Percentiles rank a stretch among this genome's conserved stretches.
Conservation (phyloP, 2,329 filamentous ascomycete species). For the Ciborinia camelliae region DNA sequence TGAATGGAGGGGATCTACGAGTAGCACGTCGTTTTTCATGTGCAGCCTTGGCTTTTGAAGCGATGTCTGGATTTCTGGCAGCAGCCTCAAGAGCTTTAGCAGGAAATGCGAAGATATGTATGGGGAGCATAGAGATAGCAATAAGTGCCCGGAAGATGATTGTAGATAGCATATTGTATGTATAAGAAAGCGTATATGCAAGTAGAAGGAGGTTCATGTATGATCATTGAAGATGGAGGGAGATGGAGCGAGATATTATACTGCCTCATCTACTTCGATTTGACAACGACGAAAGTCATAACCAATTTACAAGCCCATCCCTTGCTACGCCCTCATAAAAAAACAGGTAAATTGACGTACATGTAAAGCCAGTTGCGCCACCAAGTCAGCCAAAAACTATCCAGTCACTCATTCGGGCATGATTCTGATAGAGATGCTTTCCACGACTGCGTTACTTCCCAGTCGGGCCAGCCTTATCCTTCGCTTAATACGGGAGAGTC, state of each 20-base stretch:
- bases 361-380: neutral
- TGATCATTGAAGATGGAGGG: neutral
- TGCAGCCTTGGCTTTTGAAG: constrained; percentile 12
- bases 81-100: constrained; percentile 20
- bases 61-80: constrained; percentile 5
- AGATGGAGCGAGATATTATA: neutral
- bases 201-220: neutral
- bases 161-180: neutral
- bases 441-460: neutral
- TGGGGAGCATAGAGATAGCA: neutral
- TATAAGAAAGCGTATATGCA: neutral
- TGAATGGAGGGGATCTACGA: constrained; percentile 18
- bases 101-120: constrained; percentile 1
- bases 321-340: neutral
- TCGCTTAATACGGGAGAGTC: neutral
- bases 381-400: neutral
- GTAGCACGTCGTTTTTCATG: constrained; percentile 13
- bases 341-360: neutral
- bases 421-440: neutral
- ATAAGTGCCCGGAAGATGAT: neutral
- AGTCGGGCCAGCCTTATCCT: constrained; percentile 8
- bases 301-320: no score
- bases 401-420: neutral
- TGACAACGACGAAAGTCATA: neutral
- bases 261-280: neutral